Conservation (phyloP, 2,329 filamentous ascomycete genomes). For the Colletotrichum truncatum region DNA sequence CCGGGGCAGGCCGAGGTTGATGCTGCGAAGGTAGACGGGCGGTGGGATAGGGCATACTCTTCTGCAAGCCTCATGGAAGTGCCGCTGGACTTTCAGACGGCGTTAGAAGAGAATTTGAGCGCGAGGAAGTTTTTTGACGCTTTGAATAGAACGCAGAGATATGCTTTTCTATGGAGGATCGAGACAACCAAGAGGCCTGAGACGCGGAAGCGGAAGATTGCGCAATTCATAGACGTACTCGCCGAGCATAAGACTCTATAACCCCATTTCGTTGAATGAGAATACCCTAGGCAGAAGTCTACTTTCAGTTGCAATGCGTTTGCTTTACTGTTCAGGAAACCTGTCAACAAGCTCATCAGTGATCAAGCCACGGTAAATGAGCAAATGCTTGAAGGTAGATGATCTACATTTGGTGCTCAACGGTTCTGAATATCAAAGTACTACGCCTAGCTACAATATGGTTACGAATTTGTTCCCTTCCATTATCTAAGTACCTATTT, state of each 20-base stretch:
- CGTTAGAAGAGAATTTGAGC: slow-evolving; percentile 45
- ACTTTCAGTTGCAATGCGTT: too few species aligned
- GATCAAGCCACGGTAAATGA: too few species aligned
- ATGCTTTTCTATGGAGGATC: slow-evolving; percentile 54
- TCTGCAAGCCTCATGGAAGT: slow-evolving; percentile 55
- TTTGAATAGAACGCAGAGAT: slow-evolving; percentile 55
- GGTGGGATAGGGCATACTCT: slow-evolving; percentile 67
- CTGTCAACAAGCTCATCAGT: too few species aligned
- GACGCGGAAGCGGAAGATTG: slow-evolving; percentile 48
- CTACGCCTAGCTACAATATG: too few species aligned
- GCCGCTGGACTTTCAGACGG: slow-evolving; percentile 58
- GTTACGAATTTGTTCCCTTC: too few species aligned
- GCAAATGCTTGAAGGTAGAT: too few species aligned
- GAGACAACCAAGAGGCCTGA: slow-evolving; percentile 50
- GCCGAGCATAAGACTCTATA: slow-evolving; percentile 42
- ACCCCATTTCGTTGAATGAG: too few species aligned
- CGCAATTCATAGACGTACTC: slow-evolving; percentile 50
- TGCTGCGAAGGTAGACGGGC: slow-evolving; percentile 63
- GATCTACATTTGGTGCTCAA: too few species aligned
- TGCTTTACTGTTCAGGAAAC: too few species aligned
- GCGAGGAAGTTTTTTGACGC: slow-evolving; percentile 51
- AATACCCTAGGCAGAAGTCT: too few species aligned
- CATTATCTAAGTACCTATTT: too few species aligned
- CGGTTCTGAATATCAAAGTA: too few species aligned
- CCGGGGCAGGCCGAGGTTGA: slow-evolving; percentile 60